These are phyloP conservation scores for Diplocarpon rosae DNA, from an alignment of 2,329 filamentous ascomycete species.

Conservation along the genomic window DNA sequence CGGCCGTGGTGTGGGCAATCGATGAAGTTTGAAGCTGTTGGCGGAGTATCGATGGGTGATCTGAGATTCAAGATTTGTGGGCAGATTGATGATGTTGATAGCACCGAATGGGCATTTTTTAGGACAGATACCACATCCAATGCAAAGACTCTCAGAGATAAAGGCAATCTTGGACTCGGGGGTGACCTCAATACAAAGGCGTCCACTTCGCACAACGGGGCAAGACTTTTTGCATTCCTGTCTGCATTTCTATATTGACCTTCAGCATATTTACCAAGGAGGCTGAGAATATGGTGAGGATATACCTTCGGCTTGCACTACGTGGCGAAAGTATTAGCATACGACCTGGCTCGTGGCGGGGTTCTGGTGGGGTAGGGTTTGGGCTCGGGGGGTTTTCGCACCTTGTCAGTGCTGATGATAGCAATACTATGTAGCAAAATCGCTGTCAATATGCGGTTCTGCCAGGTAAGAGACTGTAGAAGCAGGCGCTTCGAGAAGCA, in stretches of 20 bases:
- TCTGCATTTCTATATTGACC: slow-evolving; percentile 68
- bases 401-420: slow-evolving; percentile 98
- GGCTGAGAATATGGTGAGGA: slow-evolving; percentile 1
- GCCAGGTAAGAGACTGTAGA: not conserved
- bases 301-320: slow-evolving; percentile 80
- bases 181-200: slow-evolving; percentile 91
- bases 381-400: slow-evolving; percentile 32
- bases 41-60: slow-evolving; percentile 98
- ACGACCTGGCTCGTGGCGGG: slow-evolving; percentile 16
- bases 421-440: slow-evolving; percentile 57
- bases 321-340: slow-evolving; percentile 29
- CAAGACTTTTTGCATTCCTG: slow-evolving; percentile 99
- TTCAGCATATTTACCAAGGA: slow-evolving; percentile 22
- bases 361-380: slow-evolving; percentile 32
- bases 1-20: slow-evolving; percentile 88
- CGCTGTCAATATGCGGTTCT: slow-evolving; percentile 6
- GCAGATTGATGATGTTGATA: slow-evolving; percentile 99
- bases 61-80: slow-evolving; percentile 96
- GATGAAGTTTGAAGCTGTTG: slow-evolving; percentile 99
- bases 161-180: slow-evolving; percentile 89
- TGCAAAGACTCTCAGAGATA: slow-evolving; percentile 91
- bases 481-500: not conserved
- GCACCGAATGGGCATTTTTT: slow-evolving; percentile 99
- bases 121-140: slow-evolving; percentile 98
- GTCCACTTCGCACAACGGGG: slow-evolving; percentile 92